These are phyloP conservation scores for Amauroascus niger DNA, from an alignment of 2,329 filamentous ascomycete species.

Conservation along the genomic window DNA sequence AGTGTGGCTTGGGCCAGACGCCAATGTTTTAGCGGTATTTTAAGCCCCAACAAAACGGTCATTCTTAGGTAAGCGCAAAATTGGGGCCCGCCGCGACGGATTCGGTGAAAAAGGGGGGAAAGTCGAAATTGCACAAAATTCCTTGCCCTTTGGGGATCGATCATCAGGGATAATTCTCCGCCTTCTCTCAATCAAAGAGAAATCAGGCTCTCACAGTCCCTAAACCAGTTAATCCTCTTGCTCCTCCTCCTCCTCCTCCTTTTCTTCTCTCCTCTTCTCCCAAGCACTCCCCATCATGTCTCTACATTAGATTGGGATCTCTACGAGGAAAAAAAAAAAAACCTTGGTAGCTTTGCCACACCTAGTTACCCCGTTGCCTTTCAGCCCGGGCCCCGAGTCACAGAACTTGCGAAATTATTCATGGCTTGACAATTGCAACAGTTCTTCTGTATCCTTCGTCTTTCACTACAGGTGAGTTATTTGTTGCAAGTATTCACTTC, in stretches of 20 bases:
- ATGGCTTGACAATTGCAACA: background rate
- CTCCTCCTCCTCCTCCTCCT: background rate
- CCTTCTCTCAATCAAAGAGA: too few species aligned
- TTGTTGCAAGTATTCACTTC: background rate
- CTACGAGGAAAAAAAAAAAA: background rate
- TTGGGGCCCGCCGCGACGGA: background rate
- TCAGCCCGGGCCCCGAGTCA: background rate
- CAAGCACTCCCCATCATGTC: background rate
- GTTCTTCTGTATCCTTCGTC: background rate
- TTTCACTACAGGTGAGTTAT: background rate
- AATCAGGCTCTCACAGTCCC: background rate
- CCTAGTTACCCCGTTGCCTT: background rate
- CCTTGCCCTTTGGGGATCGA: background rate
- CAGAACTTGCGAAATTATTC: too few species aligned
- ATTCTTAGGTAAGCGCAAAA: background rate
- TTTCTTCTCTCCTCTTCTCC: background rate
- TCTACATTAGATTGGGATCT: background rate
- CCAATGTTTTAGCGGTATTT: background rate
- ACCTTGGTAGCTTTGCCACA: too few species aligned
- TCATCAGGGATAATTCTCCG: background rate
- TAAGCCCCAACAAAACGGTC: background rate
- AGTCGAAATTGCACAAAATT: too few species aligned
- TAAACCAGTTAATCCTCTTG: background rate
- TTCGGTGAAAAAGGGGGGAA: background rate
- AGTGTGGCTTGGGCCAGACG: background rate